Base-by-base conservation (phyloP, 208 protist genomes). In the Crithidia mellificae region DNA sequence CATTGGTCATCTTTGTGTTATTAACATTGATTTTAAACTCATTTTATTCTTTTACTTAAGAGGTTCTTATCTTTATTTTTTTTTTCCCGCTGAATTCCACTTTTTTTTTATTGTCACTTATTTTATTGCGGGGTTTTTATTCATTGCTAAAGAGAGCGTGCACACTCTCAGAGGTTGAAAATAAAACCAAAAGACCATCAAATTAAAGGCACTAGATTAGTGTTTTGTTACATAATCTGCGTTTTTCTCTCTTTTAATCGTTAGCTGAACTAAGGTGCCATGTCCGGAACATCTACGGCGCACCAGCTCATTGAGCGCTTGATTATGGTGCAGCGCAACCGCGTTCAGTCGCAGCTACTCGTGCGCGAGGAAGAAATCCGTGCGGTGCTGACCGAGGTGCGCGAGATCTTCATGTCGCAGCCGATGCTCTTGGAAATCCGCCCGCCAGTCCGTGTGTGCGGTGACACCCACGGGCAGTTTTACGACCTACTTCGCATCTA, bases 381-480 rank as follows among this genome's bases (percentile, higher is more conserved):
- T 12, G 58, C 61, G 6, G 72, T 96, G 20, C 73, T 94, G 8
- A 75, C 52, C 25, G 68, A 67, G n/a, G 83, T 90, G 9, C 85
- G 90, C 20, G 89, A 96, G 72, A 84, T 96, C 9, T 94, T 97
- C 54, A 93, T 94, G 81, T 82, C 81, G 22, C 93, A 97, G 78
- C 89, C 91, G 19, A 91, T 90, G 77, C 84, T 97, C 7, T 58
- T 97, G 66, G 91, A 97, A 65, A 90, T 97, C 30, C 83, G 78
- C 30, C 81, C 90, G 12, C 92, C 92, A 0, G 91, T 97, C 36
- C 86, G 88, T 30, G 85, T 97, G 38, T 93, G 87, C 69, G 93
- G 98, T 20, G 99, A 99, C 84, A 98, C 98, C 8, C 98, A 99
- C 63, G 99, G 99, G 4, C 98, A 99, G 83, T 99, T 97, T 74